These are phyloP conservation scores for Glomus cerebriforme DNA, from an alignment of 192 early-diverging fungal genomes.

Conservation along the genomic window DNA sequence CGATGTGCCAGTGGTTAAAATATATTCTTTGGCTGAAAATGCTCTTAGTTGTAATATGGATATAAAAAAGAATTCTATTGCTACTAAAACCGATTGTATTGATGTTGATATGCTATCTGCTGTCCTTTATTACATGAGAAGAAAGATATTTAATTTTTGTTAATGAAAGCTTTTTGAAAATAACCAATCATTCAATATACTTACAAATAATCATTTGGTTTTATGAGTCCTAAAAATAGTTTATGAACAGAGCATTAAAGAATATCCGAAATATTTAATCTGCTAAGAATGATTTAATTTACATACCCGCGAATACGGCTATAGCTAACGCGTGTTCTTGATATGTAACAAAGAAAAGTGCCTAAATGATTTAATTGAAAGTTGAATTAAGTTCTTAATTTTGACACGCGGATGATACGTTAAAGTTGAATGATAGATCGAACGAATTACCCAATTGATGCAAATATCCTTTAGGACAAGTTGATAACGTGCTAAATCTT, in stretches of 20 bases:
- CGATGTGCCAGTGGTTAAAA: neutral
- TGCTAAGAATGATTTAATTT: neutral
- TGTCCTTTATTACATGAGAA: neutral
- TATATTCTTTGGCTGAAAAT: neutral
- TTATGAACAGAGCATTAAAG: too few relatives aligned
- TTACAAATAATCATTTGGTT: neutral
- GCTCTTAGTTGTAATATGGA: neutral
- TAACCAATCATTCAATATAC: neutral
- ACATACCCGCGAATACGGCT: neutral
- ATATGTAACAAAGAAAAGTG: neutral
- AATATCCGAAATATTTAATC: too few relatives aligned
- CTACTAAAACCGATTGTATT: neutral
- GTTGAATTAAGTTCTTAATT: neutral
- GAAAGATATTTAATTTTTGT: neutral
- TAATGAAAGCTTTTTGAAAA: too few relatives aligned
- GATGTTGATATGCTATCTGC: neutral
- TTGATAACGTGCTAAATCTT: neutral
- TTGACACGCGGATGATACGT: neutral
- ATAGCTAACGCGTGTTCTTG: neutral
- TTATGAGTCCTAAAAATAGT: neutral
- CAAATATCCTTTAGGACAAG: neutral
- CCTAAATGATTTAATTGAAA: neutral
- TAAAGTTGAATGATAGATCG: neutral
- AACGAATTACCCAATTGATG: slow-evolving; percentile 1
- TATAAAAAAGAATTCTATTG: slow-evolving; percentile 1